Evolutionary conservation across 2,329 filamentous ascomycete species (phyloP).

Genomic region (Colletotrichum acutatum): DNA sequence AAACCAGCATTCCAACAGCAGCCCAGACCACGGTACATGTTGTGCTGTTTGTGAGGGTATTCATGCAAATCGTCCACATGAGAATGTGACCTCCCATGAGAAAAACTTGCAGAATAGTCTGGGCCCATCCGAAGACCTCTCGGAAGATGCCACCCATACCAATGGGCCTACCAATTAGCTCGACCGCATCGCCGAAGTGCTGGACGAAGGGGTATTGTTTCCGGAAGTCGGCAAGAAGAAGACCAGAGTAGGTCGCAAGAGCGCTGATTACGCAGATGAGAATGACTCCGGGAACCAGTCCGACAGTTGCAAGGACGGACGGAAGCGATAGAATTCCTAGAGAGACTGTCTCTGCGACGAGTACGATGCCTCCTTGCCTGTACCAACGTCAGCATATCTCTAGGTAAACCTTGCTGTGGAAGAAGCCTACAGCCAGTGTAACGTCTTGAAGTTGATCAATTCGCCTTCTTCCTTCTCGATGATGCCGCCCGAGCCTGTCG

Average conservation of each 20-base stretch:
- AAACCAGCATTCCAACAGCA: slow-evolving; percentile 67
- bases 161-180: slow-evolving; percentile 59
- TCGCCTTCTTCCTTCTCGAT: slow-evolving; percentile 24
- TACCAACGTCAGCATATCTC: not conserved
- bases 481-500: not conserved
- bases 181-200: slow-evolving; percentile 73
- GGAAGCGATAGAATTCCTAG: slow-evolving; percentile 76
- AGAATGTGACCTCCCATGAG: slow-evolving; percentile 76
- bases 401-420: fast-evolving
- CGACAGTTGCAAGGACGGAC: slow-evolving; percentile 77
- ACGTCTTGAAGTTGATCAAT: slow-evolving; percentile 49
- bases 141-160: slow-evolving; percentile 64
- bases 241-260: slow-evolving; percentile 73
- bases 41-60: slow-evolving; percentile 68
- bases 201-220: slow-evolving; percentile 75
- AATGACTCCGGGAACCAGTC: slow-evolving; percentile 78
- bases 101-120: slow-evolving; percentile 73
- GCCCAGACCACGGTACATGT: slow-evolving; percentile 73
- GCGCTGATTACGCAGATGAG: slow-evolving; percentile 75
- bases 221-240: slow-evolving; percentile 73
- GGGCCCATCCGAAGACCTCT: slow-evolving; percentile 68
- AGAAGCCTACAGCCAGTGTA: slow-evolving; percentile 49
- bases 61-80: slow-evolving; percentile 75
- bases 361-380: slow-evolving; percentile 57
- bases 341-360: slow-evolving; percentile 57